Evolutionary conservation across 176 grass and related monocot species (phyloP).

Genomic region (Musa acuminata): DNA sequence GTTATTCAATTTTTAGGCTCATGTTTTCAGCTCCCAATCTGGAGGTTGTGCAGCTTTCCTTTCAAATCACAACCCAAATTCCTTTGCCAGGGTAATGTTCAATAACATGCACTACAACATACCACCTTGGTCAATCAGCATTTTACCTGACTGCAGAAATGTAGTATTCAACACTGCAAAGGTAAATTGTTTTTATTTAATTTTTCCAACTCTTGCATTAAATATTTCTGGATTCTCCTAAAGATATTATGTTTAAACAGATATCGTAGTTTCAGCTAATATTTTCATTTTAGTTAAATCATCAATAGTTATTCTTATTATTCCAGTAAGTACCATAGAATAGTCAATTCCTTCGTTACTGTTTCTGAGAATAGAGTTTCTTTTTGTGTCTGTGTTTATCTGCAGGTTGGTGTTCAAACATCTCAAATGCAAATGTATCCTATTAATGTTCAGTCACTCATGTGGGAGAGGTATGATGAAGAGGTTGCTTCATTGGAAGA

Average conservation of each 20-base stretch:
- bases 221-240: neutral
- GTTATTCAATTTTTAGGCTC: slow-evolving; percentile 53
- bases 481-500: slow-evolving; percentile 69
- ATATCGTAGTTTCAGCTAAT: neutral
- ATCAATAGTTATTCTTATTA: neutral
- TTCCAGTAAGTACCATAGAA: neutral
- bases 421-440: slow-evolving; percentile 99
- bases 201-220: neutral
- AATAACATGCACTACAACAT: slow-evolving; percentile 78
- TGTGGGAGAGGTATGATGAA: slow-evolving; percentile 93
- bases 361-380: neutral
- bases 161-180: slow-evolving; percentile 93
- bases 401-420: slow-evolving; percentile 91
- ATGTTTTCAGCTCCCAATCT: slow-evolving; percentile 64
- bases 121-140: slow-evolving; percentile 98
- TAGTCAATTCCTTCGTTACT: neutral
- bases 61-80: slow-evolving; percentile 74
- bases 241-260: neutral
- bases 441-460: slow-evolving; percentile 44
- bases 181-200: slow-evolving; percentile 25
- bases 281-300: neutral
- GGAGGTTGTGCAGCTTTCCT: slow-evolving; percentile 83
- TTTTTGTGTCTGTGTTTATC: slow-evolving; percentile 2
- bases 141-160: slow-evolving; percentile 94
- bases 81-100: slow-evolving; percentile 66